Percentiles rank a stretch among this genome's conserved stretches.
Evolutionary conservation across 139 green algal genomes (phyloP).

Genomic region (Eudorina sp.): DNA sequence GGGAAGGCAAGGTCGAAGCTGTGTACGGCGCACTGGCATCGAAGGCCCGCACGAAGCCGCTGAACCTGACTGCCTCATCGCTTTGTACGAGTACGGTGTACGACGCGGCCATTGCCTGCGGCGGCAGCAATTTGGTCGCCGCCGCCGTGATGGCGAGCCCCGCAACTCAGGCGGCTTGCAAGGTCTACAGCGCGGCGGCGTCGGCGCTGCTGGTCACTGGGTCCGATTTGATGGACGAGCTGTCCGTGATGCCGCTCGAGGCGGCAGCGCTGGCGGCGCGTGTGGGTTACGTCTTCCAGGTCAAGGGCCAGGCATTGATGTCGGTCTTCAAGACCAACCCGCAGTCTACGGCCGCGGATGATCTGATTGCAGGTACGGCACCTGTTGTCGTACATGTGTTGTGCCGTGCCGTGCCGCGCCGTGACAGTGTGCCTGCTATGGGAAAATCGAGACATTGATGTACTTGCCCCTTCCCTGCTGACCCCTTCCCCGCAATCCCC

Average conservation of each 20-base stretch:
- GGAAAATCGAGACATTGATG: no score
- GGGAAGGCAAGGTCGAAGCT: no score
- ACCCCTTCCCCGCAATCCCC: no score
- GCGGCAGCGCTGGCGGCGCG: background rate
- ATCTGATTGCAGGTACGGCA: background rate
- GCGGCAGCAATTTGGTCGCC: background rate
- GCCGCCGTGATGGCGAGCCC: no score
- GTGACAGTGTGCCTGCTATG: no score
- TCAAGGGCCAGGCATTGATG: background rate
- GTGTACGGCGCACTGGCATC: no score
- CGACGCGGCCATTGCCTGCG: background rate
- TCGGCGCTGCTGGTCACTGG: background rate
- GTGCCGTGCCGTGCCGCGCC: no score
- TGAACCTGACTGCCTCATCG: background rate
- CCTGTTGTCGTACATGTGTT: no score
- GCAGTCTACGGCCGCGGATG: background rate
- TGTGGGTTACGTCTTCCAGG: conserved; percentile 30
- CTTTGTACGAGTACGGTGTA: background rate
- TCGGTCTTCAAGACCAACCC: background rate
- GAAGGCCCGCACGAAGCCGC: no score
- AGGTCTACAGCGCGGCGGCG: background rate
- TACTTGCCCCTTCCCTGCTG: no score
- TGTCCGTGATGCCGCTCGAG: background rate
- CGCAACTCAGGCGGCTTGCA: background rate
- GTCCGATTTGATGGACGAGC: background rate